Evolutionary conservation across 345 rosid genomes (phyloP), one percentile per base, ranked within the genome.

Genomic region (Populus nigra): DNA sequence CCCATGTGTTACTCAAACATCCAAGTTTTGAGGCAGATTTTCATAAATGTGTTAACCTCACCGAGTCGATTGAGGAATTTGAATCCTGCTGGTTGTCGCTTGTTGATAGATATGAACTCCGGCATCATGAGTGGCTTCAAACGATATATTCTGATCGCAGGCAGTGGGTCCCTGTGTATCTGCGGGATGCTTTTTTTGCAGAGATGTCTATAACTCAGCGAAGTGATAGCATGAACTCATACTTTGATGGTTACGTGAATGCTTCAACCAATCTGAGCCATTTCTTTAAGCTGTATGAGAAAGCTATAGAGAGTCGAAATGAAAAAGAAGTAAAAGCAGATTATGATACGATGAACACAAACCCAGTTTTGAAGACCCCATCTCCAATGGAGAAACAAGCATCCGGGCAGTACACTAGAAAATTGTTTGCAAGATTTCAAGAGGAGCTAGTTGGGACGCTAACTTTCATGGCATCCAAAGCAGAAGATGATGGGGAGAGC

Each of bases 321-420:
- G 97, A 89, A 50, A 91, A 88, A 80, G 97, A 91, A 77, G 70
- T 91, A 53, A 91, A 89, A 82, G 96, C 94, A 33, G 96, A 93
- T 81, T 87, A 85, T 68, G 96, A 91, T 77, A 87, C 93, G 18
- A 76, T 83, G 73, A 85, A 87, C 82, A 78, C 88, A 36, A 81
- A 81, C 55, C 89, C 94, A 7, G 59, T 86, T 73, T 71, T 93
- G 77, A 91, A 85, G 85, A 93, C 93, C 29, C 89, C 91, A 16
- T 93, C 98, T 77, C 94, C 96, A 16, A 90, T 85, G 93, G 98
- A 90, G 73, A 91, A 91, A 82, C 98, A 93, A 85, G 94, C 91
- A 62, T 91, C 94, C 7, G 79, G 72, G 73, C 79, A 90, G 33
- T 93, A 86, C 81, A 91, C 98, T 25, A 87, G 91, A 80, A 84